A percentile compares a stretch with the other conserved stretches of the same genome.
phyloP scores from a whole-genome alignment of 768 basidiomycete genomes.

The Amanita rimosa region DNA sequence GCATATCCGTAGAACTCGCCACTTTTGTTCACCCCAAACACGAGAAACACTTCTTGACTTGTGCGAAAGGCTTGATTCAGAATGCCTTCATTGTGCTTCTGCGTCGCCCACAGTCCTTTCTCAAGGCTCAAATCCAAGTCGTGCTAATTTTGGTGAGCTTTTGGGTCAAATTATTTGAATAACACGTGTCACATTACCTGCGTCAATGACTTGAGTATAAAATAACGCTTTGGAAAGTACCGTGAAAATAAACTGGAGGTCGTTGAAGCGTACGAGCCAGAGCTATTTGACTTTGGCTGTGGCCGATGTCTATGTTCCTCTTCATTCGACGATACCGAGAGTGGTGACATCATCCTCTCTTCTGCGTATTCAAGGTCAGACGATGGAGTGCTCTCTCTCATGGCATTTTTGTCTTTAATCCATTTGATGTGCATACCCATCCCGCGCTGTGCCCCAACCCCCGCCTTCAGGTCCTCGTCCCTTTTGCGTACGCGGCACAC shows the following conservation, averaged over 20 bases:
- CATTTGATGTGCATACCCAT: constrained; percentile 76
- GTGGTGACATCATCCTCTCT: constrained; percentile 2
- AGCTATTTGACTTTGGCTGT: constrained; percentile 35
- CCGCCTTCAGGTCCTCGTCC: constrained; percentile 81
- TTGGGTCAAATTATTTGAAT: not conserved
- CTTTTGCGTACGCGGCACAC: constrained; percentile 74
- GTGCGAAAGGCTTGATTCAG: constrained; percentile 93
- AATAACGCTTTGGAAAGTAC: constrained; percentile 82
- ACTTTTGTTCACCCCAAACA: constrained; percentile 90
- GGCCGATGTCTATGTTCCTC: constrained; percentile 20
- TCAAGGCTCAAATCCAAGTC: constrained; percentile 75
- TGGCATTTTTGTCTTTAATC: constrained; percentile 48
- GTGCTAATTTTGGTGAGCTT: constrained; percentile 27
- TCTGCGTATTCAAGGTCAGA: not conserved
- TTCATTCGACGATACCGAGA: constrained; percentile 22
- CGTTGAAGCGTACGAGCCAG: constrained; percentile 69
- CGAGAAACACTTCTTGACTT: constrained; percentile 74
- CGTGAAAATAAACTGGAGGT: constrained; percentile 67
- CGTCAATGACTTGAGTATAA: constrained; percentile 84
- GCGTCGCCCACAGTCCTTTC: constrained; percentile 83
- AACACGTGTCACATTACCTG: constrained; percentile 34
- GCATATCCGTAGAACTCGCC: constrained; percentile 95
- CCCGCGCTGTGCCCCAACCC: constrained; percentile 87
- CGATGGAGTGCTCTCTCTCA: constrained; percentile 15
- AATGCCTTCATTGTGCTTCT: constrained; percentile 84